These are phyloP conservation scores for Anisogramma anomala DNA, from an alignment of 2,329 filamentous ascomycete species.

Conservation along the genomic window DNA sequence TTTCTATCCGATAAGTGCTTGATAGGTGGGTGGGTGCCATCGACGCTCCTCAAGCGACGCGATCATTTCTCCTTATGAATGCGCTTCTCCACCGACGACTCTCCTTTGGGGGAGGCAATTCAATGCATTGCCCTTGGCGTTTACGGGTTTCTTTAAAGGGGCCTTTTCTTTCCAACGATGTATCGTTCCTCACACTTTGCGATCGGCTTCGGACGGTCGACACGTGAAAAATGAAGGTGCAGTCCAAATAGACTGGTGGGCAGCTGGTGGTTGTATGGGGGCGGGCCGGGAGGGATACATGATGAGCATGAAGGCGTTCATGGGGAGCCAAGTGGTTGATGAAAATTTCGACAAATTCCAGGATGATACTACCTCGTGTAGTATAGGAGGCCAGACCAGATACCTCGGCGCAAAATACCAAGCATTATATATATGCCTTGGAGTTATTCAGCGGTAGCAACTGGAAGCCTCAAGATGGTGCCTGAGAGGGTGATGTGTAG, in stretches of 20 bases:
- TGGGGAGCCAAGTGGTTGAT: not conserved
- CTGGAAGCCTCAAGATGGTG: too few relatives aligned
- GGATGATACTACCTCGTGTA: slow-evolving; percentile 9
- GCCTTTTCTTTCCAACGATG: not conserved
- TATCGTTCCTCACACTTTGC: not conserved
- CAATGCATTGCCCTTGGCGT: slow-evolving; percentile 13
- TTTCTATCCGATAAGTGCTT: slow-evolving; percentile 49
- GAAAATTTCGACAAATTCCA: not conserved
- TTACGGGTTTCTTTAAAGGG: not conserved
- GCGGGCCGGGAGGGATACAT: too few relatives aligned
- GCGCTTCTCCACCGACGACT: not conserved
- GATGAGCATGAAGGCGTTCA: not conserved
- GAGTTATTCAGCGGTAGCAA: too few relatives aligned
- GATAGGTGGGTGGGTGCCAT: not conserved
- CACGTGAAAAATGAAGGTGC: too few relatives aligned
- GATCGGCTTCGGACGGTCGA: not conserved
- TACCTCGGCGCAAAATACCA: not conserved
- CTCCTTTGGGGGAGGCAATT: not conserved
- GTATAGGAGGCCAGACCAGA: not conserved
- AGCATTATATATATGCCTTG: too few relatives aligned
- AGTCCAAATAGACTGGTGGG: too few relatives aligned
- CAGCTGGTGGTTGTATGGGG: too few relatives aligned
- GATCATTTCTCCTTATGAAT: too few relatives aligned
- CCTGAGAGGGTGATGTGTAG: too few relatives aligned
- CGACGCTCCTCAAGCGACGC: not conserved